A percentile compares a stretch with the other conserved stretches of the same genome.
These are phyloP conservation scores for Colletotrichum lini DNA, from an alignment of 2,329 filamentous ascomycete species.

Conservation along the genomic window DNA sequence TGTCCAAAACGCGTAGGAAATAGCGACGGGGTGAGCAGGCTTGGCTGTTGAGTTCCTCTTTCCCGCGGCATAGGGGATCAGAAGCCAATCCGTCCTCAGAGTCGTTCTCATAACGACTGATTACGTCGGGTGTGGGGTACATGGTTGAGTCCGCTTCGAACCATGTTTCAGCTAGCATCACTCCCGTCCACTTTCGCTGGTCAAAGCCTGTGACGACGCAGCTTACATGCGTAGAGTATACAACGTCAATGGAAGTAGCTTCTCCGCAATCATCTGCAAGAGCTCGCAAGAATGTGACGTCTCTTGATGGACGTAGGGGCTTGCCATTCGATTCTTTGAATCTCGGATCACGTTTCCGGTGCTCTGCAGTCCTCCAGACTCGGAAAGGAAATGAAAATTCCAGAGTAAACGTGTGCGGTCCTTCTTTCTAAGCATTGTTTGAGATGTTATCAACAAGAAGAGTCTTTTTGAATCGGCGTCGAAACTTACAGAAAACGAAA, in stretches of 20 bases:
- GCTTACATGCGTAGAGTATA: neutral
- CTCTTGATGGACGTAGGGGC: neutral
- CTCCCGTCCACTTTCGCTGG: neutral
- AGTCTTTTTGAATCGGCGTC: neutral
- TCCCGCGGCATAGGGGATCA: neutral
- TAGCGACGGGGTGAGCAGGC: neutral
- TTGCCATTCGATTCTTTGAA: neutral
- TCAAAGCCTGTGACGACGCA: neutral
- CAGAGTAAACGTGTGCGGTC: neutral
- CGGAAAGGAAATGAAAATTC: neutral
- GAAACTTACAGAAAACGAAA: neutral
- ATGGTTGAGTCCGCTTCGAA: neutral
- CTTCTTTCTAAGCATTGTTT: neutral
- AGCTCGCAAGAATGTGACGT: neutral
- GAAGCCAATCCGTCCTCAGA: neutral
- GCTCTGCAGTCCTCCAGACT: neutral
- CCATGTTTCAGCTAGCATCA: neutral
- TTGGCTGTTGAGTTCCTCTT: neutral
- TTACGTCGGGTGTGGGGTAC: neutral
- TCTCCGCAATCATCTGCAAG: accelerated
- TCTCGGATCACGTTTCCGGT: neutral
- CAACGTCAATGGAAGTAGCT: accelerated
- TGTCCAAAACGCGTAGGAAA: neutral
- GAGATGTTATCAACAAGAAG: neutral
- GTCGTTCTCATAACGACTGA: neutral